phyloP scores from a whole-genome alignment of 805 yeast species.

The Candida golubevii region DNA sequence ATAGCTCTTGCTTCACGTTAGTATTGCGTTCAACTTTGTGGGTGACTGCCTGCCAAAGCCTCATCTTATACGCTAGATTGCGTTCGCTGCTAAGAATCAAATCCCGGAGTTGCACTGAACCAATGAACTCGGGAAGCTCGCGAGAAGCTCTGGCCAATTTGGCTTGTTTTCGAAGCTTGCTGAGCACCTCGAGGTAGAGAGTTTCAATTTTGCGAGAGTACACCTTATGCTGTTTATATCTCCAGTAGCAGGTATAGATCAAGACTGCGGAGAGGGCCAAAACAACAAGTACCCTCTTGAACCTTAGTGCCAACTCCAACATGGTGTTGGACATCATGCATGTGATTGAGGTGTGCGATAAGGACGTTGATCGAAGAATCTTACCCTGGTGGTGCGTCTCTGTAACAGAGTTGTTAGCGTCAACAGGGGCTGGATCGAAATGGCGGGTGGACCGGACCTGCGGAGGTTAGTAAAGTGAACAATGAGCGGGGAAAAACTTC shows the following conservation, averaged over 20 bases:
- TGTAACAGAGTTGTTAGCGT: slow-evolving; percentile 37
- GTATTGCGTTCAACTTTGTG: slow-evolving; percentile 58
- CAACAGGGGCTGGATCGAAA: slow-evolving; percentile 21
- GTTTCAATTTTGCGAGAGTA: slow-evolving; percentile 42
- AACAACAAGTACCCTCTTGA: slow-evolving; percentile 18
- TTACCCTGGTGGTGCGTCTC: slow-evolving; percentile 40
- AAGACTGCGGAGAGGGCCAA: slow-evolving; percentile 15
- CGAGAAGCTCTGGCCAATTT: slow-evolving; percentile 24
- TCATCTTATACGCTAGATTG: slow-evolving; percentile 29
- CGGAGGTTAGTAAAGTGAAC: slow-evolving; percentile 23
- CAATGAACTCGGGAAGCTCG: slow-evolving; percentile 46
- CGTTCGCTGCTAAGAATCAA: slow-evolving; percentile 45
- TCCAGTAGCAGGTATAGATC: slow-evolving; percentile 23
- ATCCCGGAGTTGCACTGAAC: slow-evolving; percentile 71
- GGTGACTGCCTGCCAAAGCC: slow-evolving; percentile 58
- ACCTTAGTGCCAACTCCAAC: slow-evolving; percentile 30
- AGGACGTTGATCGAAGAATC: slow-evolving; percentile 72
- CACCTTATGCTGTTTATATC: slow-evolving; percentile 32
- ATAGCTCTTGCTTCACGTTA: slow-evolving; percentile 55
- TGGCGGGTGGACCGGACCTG: slow-evolving; percentile 21
- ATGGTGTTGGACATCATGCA: slow-evolving; percentile 55
- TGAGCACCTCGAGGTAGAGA: slow-evolving; percentile 45
- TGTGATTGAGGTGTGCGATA: slow-evolving; percentile 52
- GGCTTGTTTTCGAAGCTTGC: slow-evolving; percentile 47
- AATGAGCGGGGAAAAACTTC: neutral